Conservation (phyloP, 805 yeast species). For the Kregervanrija fluxuum region DNA sequence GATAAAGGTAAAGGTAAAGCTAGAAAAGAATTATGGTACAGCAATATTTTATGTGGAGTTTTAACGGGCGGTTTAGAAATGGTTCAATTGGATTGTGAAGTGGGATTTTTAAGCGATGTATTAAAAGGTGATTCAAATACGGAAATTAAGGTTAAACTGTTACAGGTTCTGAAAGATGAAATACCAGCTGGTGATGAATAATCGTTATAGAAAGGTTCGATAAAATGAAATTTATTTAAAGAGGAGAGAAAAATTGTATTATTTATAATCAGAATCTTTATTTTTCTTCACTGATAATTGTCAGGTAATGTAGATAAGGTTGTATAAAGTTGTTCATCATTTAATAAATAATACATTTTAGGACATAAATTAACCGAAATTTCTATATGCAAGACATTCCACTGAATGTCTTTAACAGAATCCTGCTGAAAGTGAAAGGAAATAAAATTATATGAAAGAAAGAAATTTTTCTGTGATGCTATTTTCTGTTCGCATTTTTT, state of each 20-base stretch:
- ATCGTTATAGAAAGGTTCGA: background rate
- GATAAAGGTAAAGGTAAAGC: slow-evolving; percentile 37
- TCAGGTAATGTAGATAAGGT: slow-evolving; percentile 34
- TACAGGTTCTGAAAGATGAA: slow-evolving; percentile 79
- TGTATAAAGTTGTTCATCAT: slow-evolving; percentile 21
- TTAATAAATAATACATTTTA: no score
- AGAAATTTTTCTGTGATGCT: no score
- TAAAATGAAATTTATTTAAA: background rate
- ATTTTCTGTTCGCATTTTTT: no score
- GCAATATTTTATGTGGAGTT: slow-evolving; percentile 85
- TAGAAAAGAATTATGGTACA: slow-evolving; percentile 77
- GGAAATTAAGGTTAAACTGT: slow-evolving; percentile 66
- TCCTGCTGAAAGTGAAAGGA: no score
- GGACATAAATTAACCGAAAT: no score
- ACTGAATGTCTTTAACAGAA: no score
- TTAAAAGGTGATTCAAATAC: slow-evolving; percentile 79
- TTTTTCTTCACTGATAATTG: slow-evolving; percentile 6
- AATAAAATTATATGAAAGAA: no score
- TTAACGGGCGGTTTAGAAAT: slow-evolving; percentile 86
- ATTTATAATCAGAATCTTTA: slow-evolving; percentile 5
- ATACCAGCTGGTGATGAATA: slow-evolving; percentile 93
- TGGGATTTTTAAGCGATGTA: slow-evolving; percentile 68
- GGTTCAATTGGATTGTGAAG: slow-evolving; percentile 92
- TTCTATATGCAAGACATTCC: no score
- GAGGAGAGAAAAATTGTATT: background rate